Percentiles rank a stretch among this genome's conserved stretches.
phyloP scores from a whole-genome alignment of 108 stramenopile species.

The Pinguiococcus pyrenoidosus region DNA sequence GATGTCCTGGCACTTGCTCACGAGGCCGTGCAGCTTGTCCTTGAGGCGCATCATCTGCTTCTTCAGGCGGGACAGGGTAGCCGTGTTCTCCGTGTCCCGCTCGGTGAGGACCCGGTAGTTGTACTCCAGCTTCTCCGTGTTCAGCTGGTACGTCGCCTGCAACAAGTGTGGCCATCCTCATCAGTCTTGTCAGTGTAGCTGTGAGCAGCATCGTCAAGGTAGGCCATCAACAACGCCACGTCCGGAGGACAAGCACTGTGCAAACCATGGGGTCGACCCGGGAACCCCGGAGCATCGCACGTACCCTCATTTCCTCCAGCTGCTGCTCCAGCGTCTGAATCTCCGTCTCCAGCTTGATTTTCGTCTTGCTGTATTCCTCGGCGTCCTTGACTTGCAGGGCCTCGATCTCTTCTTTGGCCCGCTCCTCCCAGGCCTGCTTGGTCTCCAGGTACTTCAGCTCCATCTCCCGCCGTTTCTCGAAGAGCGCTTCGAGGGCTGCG shows the following conservation, averaged over 20 bases:
- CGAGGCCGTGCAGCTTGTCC: constrained; percentile 34
- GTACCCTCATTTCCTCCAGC: constrained; percentile 56
- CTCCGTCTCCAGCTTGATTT: constrained; percentile 53
- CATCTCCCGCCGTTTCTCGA: constrained; percentile 35
- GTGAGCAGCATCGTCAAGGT: too few relatives aligned
- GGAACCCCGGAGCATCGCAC: too few relatives aligned
- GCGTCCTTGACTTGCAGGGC: constrained; percentile 36
- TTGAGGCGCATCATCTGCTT: constrained; percentile 45
- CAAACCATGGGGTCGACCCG: too few relatives aligned
- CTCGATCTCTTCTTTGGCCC: constrained; percentile 37
- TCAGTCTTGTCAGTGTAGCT: too few relatives aligned
- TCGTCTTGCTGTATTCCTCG: constrained; percentile 50
- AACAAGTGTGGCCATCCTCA: too few relatives aligned
- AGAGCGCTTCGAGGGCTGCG: constrained; percentile 40
- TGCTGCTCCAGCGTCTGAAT: constrained; percentile 63
- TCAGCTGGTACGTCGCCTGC: constrained; percentile 55
- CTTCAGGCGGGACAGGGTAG: constrained; percentile 41
- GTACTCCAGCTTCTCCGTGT: constrained; percentile 59
- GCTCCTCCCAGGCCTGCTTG: constrained; percentile 33
- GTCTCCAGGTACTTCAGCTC: constrained; percentile 40
- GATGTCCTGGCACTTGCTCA: constrained; percentile 30
- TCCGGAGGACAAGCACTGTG: too few relatives aligned
- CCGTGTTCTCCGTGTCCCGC: constrained; percentile 49
- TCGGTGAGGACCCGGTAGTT: constrained; percentile 53
- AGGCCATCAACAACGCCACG: too few relatives aligned